Conservation (phyloP, 176 grass and related monocot genomes). For the Melocanna baccifera region DNA sequence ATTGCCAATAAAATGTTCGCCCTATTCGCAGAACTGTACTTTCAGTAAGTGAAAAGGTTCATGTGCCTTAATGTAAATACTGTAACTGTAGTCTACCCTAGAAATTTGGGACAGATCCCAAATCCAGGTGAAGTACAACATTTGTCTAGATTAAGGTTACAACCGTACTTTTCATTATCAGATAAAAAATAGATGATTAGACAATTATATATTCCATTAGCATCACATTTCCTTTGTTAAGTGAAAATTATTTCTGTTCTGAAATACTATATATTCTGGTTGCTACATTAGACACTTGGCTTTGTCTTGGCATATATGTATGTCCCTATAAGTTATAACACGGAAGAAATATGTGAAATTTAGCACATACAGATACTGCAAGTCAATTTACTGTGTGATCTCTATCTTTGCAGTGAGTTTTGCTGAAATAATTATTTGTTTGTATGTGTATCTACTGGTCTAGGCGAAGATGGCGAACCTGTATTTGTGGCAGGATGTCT, state of each 20-base stretch:
- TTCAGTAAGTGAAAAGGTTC: background rate
- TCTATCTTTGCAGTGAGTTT: background rate
- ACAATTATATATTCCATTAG: background rate
- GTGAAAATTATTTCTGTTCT: background rate
- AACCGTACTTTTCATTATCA: background rate
- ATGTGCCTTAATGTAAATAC: background rate
- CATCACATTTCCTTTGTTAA: background rate
- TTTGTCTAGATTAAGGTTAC: background rate
- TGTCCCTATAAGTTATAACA: background rate
- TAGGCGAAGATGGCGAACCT: background rate
- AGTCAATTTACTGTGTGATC: background rate
- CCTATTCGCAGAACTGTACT: background rate
- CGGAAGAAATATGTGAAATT: background rate
- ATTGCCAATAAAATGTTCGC: background rate
- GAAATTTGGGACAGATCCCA: background rate
- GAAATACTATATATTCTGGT: background rate
- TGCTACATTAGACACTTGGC: background rate
- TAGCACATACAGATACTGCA: background rate
- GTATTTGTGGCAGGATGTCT: background rate
- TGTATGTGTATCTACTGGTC: background rate
- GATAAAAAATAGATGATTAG: background rate
- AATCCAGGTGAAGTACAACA: background rate
- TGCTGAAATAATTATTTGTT: background rate
- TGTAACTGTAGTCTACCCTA: background rate
- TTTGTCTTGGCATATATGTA: background rate